Evolutionary conservation across 2,329 filamentous ascomycete species (phyloP).

Genomic region (Atkinsonella hypoxylon): DNA sequence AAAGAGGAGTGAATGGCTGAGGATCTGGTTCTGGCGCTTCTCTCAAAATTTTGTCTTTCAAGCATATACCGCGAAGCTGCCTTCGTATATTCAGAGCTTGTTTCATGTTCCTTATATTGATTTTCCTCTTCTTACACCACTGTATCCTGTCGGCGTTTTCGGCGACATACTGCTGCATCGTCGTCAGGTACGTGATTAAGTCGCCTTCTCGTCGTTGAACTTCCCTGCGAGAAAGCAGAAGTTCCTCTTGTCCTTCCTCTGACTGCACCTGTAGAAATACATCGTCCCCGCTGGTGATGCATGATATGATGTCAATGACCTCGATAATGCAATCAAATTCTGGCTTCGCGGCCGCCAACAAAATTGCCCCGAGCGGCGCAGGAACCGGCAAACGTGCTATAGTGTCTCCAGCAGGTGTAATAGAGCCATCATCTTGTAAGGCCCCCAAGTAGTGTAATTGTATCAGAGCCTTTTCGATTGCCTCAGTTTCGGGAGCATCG

Average conservation of each 20-base stretch:
- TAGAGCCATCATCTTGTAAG: conserved; percentile 55
- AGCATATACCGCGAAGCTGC: conserved; percentile 46
- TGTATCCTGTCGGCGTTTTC: conserved; percentile 41
- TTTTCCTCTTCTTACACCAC: conserved; percentile 46
- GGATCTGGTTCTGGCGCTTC: conserved; percentile 37
- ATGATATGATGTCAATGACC: conserved; percentile 70
- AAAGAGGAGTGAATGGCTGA: conserved; percentile 41
- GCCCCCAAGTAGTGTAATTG: conserved; percentile 72
- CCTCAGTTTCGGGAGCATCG: conserved; percentile 64
- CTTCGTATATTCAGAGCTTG: conserved; percentile 50
- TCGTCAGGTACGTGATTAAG: conserved; percentile 51
- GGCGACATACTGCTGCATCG: conserved; percentile 48
- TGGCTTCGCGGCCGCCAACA: conserved; percentile 64
- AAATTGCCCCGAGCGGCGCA: conserved; percentile 66
- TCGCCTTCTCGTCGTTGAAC: conserved; percentile 51
- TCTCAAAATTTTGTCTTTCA: conserved; percentile 36
- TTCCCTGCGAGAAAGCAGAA: conserved; percentile 41
- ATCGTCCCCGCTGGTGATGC: conserved; percentile 50
- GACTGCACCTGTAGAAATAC: conserved; percentile 49
- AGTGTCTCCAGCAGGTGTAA: conserved; percentile 61
- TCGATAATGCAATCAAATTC: conserved; percentile 65
- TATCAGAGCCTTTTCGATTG: conserved; percentile 69
- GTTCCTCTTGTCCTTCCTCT: conserved; percentile 42
- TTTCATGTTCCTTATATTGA: conserved; percentile 49
- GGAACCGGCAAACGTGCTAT: conserved; percentile 79